phyloP scores from a whole-genome alignment of 2,329 filamentous ascomycete genomes.

The Colletotrichum caudatum region DNA sequence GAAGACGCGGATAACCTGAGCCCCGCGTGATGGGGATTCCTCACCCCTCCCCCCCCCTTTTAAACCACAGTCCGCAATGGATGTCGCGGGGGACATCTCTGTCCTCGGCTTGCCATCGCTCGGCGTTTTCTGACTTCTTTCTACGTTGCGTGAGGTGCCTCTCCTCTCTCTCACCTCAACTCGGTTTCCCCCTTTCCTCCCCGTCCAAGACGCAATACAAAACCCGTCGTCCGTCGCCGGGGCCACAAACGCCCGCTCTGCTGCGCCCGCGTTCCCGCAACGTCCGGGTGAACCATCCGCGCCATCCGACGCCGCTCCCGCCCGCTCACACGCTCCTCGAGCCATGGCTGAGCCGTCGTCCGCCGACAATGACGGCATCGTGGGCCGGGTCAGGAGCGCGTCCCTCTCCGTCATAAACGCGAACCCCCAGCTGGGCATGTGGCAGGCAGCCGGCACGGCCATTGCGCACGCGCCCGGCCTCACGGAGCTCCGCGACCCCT shows the following conservation, averaged over 20 bases:
- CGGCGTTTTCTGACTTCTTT: neutral
- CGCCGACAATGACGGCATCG: conserved; percentile 39
- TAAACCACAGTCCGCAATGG: neutral
- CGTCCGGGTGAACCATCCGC: neutral
- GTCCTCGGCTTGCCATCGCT: neutral
- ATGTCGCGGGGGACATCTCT: neutral
- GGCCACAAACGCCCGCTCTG: too few relatives aligned
- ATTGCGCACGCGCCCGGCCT: conserved; percentile 49
- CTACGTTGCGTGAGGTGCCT: neutral
- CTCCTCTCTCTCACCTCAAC: neutral
- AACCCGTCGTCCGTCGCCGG: neutral
- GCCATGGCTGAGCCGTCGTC: conserved; percentile 32
- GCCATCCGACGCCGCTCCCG: conserved; percentile 3
- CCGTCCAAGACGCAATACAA: neutral
- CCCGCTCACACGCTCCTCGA: conserved; percentile 17
- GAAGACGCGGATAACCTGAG: conserved; percentile 4
- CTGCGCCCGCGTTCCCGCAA: neutral
- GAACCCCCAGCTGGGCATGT: conserved; percentile 49
- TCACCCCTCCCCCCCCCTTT: too few relatives aligned
- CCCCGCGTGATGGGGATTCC: neutral
- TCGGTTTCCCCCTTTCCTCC: neutral
- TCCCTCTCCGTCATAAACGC: conserved; percentile 47
- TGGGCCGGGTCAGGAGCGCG: conserved; percentile 46
- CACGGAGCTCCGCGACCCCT: conserved; percentile 47
- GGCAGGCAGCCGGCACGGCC: conserved; percentile 49